Evolutionary conservation across 2,329 filamentous ascomycete genomes (phyloP), one percentile per base, ranked within the genome.

Genomic region (Aspergillus fumigatiaffinis): DNA sequence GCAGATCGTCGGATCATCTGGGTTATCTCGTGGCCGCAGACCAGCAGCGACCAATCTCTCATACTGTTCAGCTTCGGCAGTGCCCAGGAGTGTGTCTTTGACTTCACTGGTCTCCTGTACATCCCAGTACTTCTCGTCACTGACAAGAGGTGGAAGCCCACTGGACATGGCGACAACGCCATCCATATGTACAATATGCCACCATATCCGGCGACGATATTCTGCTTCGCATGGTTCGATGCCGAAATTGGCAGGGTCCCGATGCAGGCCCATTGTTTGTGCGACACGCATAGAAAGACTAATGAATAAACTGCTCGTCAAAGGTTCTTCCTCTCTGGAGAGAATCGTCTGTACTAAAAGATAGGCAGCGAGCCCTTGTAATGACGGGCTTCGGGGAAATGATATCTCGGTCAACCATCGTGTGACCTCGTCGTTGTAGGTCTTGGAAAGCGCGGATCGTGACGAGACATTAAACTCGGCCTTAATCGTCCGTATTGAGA

Each of bases 91-190:
- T 1, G 74, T 76, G 54, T 81, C 79, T 58, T 79, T 78, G 5
- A 81, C 68, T 63, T 80, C 78, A 49, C 74, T 79, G 3, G 75
- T 73, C 54, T 77, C 72, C 8, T 74, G 69, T 1, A 80, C 78
- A 62, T 82, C 78, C 72, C 76, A 80, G 42, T 77, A 79, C 51
- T 75, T 75, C 53, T 80, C 77, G 41, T 79, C 77, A 38, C 73
- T 73, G 14, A 80, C 74, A 25, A 79, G 64, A 8, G 78, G 78
- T 6, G 78, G 78, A 12, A 80, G 66, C 2, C 79, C 79, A 51
- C 77, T 79, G 3, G 78, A 78, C 69, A 80, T 78, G 2, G 78
- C 75, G n/a, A 80, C 74, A 10, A 79, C 72, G n/a, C 77, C 69
- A 59, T 79, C 77, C 68, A 79, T 77, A 48, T 80, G 76, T 26